Percentiles rank a stretch among this genome's conserved stretches.
Evolutionary conservation across 768 basidiomycete genomes (phyloP).

Genomic region (Hypholoma fasciculare): DNA sequence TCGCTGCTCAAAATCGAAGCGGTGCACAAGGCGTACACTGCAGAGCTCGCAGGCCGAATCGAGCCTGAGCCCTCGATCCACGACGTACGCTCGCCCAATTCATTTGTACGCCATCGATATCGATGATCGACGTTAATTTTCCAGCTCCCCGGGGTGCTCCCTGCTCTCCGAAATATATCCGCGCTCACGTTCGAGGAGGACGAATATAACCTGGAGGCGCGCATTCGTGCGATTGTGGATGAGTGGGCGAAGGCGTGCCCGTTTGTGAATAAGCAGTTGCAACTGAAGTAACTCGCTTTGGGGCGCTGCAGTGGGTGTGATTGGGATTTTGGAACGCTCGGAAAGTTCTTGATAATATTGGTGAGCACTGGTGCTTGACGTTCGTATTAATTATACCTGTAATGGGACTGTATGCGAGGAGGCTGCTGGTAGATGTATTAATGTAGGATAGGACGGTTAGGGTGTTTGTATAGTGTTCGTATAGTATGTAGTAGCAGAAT

Average conservation of each 20-base stretch:
- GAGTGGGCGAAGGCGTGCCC: constrained; percentile 19
- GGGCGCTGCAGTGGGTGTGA: neutral
- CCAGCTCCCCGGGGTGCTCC: constrained; percentile 28
- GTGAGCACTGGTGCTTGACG: no score
- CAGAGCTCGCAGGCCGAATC: constrained; percentile 9
- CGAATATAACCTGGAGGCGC: constrained; percentile 17
- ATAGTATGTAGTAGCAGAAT: no score
- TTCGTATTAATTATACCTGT: no score
- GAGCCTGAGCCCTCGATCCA: constrained; percentile 9
- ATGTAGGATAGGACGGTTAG: no score
- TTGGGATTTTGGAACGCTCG: neutral
- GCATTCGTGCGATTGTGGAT: constrained; percentile 16
- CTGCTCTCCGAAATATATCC: constrained; percentile 16
- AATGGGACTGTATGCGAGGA: no score
- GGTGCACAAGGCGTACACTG: constrained; percentile 16
- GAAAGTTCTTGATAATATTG: no score
- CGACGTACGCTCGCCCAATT: constrained; percentile 7
- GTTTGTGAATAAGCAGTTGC: neutral
- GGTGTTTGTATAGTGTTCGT: no score
- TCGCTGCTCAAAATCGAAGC: constrained; percentile 21
- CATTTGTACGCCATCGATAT: neutral
- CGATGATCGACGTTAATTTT: neutral
- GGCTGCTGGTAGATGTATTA: no score
- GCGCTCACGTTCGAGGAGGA: constrained; percentile 21
- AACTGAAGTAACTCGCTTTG: no score